Evolutionary conservation across 1,139 yeast genomes (phyloP).

Genomic region (Yamadazyma conglobata): DNA sequence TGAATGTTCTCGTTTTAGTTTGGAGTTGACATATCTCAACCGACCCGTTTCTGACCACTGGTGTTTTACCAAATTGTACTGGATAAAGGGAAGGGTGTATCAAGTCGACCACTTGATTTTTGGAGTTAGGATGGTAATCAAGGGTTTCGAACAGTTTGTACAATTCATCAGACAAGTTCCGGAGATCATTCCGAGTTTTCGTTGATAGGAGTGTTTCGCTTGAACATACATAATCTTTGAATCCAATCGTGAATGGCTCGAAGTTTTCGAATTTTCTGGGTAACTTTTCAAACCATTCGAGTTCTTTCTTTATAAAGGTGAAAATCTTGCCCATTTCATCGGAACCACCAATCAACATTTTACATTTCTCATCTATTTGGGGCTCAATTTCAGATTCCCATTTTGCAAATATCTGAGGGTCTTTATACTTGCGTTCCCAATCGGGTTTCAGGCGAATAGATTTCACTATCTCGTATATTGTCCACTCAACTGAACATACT

Average conservation of each 20-base stretch:
- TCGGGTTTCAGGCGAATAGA: constrained; percentile 27
- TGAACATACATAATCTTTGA: constrained; percentile 19
- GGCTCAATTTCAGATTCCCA: constrained; percentile 29
- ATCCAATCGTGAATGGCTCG: constrained; percentile 11
- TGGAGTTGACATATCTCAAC: constrained; percentile 13
- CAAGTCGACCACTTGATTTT: constrained; percentile 36
- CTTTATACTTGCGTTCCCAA: constrained; percentile 31
- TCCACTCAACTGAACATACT: constrained; percentile 19
- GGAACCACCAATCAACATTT: background rate
- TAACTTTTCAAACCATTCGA: constrained; percentile 26
- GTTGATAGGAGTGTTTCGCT: constrained; percentile 16
- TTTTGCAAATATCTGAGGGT: constrained; percentile 22
- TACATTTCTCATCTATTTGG: constrained; percentile 10
- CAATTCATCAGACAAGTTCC: constrained; percentile 12
- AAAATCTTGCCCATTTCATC: constrained; percentile 17
- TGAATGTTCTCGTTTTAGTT: constrained; percentile 11
- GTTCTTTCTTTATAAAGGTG: constrained; percentile 24
- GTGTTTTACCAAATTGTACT: constrained; percentile 32
- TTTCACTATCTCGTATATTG: constrained; percentile 21
- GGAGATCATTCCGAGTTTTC: constrained; percentile 8
- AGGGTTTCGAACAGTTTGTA: constrained; percentile 14
- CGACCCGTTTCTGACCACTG: constrained; percentile 15
- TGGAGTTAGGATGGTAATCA: constrained; percentile 40
- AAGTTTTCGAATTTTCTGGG: constrained; percentile 7
- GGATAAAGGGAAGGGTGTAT: constrained; percentile 47